Evolutionary conservation across 768 basidiomycete species (phyloP), one percentile per base, ranked within the genome.

Genomic region (Mycena crocata): DNA sequence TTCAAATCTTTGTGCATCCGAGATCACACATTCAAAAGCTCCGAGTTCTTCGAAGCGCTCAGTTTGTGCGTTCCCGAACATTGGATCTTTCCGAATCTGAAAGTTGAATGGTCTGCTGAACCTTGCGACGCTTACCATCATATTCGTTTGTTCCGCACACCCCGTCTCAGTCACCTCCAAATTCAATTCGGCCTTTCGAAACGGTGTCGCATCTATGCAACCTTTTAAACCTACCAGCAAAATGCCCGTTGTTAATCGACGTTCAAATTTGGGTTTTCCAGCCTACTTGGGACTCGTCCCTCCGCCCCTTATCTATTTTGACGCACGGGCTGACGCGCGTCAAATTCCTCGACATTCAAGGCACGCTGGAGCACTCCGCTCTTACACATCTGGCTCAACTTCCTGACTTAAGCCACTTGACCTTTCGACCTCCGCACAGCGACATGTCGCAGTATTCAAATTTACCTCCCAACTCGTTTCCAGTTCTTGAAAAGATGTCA

Each of bases 21-120:
- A 9, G 26, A 30, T 7, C 6, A 7, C 28, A 10, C 30, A 19
- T 14, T 44, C 28, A 2, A 49, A 17, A 30, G 5, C 6, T 7
- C 40, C 4, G 50, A 31, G 17, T 32, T 54, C 50, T 49, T 52
- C 40, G 60, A 42, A 19, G 28, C 50, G 4, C 24, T 54, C 50
- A 52, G n/a, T 34, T 21, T 44, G 19, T 62, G 30, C n/a, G 40
- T 52, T 14, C 51, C 51, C 2, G 51, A 31, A 5, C 32, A 62
- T 2, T 54, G 13, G 24, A 17, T 62, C 10, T 62, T 62, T 23
- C 60, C 60, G 23, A 52, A 62, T 40, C 39, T 60, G 9, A 14
- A 28, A 17, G 26, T 60, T 5, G 8, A 31, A 13, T 60, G 58
- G 58, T 14, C 9, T 42, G 48, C 37, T 5, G 23, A 60, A 19